Conservation (phyloP, 805 yeast species). For the Cyberlindnera maritima region DNA sequence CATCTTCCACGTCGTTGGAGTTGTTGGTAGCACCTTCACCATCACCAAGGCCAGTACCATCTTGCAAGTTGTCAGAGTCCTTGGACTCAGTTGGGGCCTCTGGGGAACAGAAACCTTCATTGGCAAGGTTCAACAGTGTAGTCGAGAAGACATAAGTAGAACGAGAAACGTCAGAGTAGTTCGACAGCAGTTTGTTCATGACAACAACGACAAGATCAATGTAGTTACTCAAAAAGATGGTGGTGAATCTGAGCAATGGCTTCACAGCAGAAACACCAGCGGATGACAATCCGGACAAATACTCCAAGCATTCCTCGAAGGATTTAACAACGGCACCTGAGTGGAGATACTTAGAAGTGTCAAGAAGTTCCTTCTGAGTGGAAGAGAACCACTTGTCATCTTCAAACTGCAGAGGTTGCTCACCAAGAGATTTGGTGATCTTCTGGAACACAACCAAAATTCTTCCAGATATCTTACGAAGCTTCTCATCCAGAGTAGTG, state of each 20-base stretch:
- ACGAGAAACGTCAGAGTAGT: conserved; percentile 54
- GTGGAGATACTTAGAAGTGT: conserved; percentile 43
- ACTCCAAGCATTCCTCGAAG: conserved; percentile 34
- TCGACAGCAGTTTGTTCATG: conserved; percentile 40
- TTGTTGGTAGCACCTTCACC: conserved; percentile 85
- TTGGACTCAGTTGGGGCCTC: conserved; percentile 65
- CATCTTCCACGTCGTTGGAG: conserved; percentile 85
- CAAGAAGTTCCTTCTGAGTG: conserved; percentile 43
- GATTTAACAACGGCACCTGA: conserved; percentile 34
- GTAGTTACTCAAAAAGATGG: conserved; percentile 66
- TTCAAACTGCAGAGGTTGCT: conserved; percentile 36
- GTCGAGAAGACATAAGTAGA: conserved; percentile 59
- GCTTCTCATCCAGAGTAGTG: conserved; percentile 42
- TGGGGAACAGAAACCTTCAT: conserved; percentile 91
- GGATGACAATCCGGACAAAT: conserved; percentile 37
- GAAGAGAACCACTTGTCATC: conserved; percentile 68
- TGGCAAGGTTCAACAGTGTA: conserved; percentile 58
- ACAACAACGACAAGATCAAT: conserved; percentile 44
- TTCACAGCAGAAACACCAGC: conserved; percentile 37
- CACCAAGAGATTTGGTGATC: conserved; percentile 23
- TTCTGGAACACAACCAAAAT: conserved; percentile 70
- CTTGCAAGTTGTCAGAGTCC: conserved; percentile 64
- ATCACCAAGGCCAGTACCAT: conserved; percentile 91
- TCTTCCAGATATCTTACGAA: conserved; percentile 53
- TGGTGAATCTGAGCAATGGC: conserved; percentile 51